Base-by-base conservation (phyloP, 805 yeast species). In the Blastobotrys peoriensis region DNA sequence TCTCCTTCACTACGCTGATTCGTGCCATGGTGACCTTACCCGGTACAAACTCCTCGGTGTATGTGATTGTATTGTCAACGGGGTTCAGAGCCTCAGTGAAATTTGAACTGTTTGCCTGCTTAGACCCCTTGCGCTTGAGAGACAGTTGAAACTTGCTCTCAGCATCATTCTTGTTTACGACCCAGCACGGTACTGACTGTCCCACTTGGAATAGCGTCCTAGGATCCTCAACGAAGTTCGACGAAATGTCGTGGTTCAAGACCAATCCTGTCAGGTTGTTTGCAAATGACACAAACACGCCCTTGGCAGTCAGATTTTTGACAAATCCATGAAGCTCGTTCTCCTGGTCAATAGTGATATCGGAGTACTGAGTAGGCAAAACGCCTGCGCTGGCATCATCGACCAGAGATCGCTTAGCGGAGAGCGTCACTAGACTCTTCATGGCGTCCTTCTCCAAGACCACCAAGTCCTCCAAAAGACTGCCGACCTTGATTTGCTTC, bases 211-310 rank as follows among this genome's bases (percentile, higher is more conserved):
- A 89, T 20, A 69, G 67, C 33, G 73, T 68, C 18, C 70, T 65
- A 40, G 83, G 68, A 51, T 79, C 82, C 8, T 73, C 78, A 66
- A 68, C 35, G 69, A 72, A 40, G n/a, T 73, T 71, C 27, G 74
- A 84, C 54, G 81, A 79, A 13, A 59, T 39, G 16, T 55, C 53
- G 58, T 81, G 79, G 45, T 89, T 84, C 49, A 86, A 74, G 3
- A 87, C 83, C 51, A 91, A 72, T 42, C 97, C 98, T 25, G 86
- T 85, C 51, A 91, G 75, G 43, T 75, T 76, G 51, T 84, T 83
- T 45, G 81, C 86, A 64, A 91, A 91, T 0, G 82, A 76, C 46
- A 91, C 83, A 60, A 91, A 91, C 9, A 87, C 69, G 52, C 98
- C 98, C 59, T 74, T 73, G 37, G 73, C 74, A n/a, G 94, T 85